Evolutionary conservation across 2,329 filamentous ascomycete genomes (phyloP).

Genomic region (Claviceps sp.): DNA sequence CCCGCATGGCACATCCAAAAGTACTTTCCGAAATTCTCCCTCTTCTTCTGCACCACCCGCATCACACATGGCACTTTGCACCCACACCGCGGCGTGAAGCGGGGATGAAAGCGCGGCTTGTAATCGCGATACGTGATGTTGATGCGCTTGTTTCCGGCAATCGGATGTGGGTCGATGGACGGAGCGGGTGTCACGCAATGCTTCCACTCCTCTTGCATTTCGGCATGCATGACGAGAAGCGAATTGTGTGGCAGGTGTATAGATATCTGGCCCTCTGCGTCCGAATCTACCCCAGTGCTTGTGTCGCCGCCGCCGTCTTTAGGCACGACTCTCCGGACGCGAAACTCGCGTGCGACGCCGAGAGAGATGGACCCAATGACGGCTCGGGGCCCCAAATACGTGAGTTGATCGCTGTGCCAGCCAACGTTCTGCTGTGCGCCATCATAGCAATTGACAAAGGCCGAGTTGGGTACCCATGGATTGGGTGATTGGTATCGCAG

Average conservation of each 20-base stretch:
- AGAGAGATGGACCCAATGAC: constrained; percentile 84
- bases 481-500: constrained; percentile 62
- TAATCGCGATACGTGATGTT: constrained; percentile 94
- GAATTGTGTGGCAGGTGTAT: constrained; percentile 94
- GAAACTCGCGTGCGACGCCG: constrained; percentile 86
- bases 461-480: constrained; percentile 73
- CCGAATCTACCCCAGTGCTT: constrained; percentile 31
- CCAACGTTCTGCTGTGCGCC: constrained; percentile 74
- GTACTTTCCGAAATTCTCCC: constrained; percentile 64
- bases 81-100: constrained; percentile 61
- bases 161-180: constrained; percentile 71
- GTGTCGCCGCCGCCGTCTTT: constrained; percentile 28
- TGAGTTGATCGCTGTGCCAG: constrained; percentile 85
- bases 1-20: constrained; percentile 89
- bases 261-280: constrained; percentile 72
- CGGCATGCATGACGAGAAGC: constrained; percentile 86
- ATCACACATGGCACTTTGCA: constrained; percentile 59
- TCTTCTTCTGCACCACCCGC: constrained; percentile 67
- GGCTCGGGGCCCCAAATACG: constrained; percentile 78
- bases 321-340: constrained; percentile 64
- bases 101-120: constrained; percentile 61
- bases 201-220: constrained; percentile 97
- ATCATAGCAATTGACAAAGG: constrained; percentile 89
- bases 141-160: constrained; percentile 68
- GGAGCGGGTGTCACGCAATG: constrained; percentile 66